Evolutionary conservation across 106 monocot species (phyloP).

Genomic region (Phalaenopsis equestris): DNA sequence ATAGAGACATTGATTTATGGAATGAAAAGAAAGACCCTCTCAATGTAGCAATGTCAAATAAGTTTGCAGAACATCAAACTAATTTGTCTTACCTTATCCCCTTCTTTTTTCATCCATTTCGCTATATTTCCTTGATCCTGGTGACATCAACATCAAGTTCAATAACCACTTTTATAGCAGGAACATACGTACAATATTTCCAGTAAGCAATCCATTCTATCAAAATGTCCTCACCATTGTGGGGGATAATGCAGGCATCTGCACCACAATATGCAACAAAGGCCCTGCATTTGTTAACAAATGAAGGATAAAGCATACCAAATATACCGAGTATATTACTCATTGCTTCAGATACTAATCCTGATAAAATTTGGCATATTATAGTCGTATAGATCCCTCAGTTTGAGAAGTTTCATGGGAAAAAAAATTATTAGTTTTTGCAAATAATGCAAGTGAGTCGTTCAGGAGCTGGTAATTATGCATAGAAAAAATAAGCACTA

Average conservation of each 20-base stretch:
- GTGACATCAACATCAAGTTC: slow-evolving; percentile 12
- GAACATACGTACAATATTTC: background rate
- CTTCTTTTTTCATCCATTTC: slow-evolving; percentile 96
- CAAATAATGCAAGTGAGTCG: background rate
- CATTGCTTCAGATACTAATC: background rate
- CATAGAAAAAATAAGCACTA: background rate
- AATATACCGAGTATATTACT: background rate
- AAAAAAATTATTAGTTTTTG: background rate
- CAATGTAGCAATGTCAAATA: background rate
- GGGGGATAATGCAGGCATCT: slow-evolving; percentile 95
- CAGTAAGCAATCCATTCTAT: background rate
- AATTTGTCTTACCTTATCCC: slow-evolving; percentile 62
- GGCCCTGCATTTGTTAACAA: slow-evolving; percentile 36
- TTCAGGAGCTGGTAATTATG: background rate
- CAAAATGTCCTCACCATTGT: slow-evolving; percentile 64
- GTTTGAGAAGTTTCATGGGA: too few species aligned
- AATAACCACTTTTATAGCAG: slow-evolving; percentile 6
- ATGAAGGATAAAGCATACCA: background rate
- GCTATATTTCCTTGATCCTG: slow-evolving; percentile 99
- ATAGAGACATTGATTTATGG: background rate
- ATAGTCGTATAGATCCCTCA: background rate
- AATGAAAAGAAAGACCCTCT: background rate
- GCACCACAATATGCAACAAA: slow-evolving; percentile 59
- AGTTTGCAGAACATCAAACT: background rate
- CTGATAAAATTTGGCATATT: background rate